Evolutionary conservation across 441 rosid genomes (phyloP), one percentile per base, ranked within the genome.

Genomic region (Populus hybrid): DNA sequence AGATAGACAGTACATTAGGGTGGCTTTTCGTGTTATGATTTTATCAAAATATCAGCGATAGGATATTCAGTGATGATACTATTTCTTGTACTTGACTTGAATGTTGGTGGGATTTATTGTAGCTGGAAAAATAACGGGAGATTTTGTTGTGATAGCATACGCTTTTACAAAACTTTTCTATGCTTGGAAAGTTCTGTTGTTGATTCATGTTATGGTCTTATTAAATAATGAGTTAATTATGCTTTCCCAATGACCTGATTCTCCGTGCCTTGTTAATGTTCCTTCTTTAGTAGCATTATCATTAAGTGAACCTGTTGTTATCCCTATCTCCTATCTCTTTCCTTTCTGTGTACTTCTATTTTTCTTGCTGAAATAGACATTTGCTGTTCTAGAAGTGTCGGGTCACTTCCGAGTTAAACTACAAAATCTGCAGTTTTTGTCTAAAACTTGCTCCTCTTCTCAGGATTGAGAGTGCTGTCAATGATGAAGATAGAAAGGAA

Each of bases 381-480:
- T 61, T 45, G 3, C 24, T 72, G 42, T 64, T 14, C 18, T 14
- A 56, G 67, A 33, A 35, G 36, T 21, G 35, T 9, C 8, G 6
- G 29, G 12, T 23, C 35, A 24, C 24, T 21, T 77, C 9, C 12
- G 50, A 63, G 36, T 65, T 68, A 38, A n/a, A 24, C 36, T 20
- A 31, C 33, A n/a, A 24, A 61, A 50, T 2, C 64, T 81, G 69
- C 59, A 53, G 23, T 71, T 80, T 29, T 65, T 56, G 70, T 12
- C 76, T 80, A 76, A 83, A 35, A 20, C 74, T 74, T 73, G 26
- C 71, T 61, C 73, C 66, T 71, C 68, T 76, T 78, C 59, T 42
- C 86, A 95, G 99, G 89, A 95, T 94, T 70, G 99, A 90, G 84
- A 92, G 93, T 87, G 83, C 92, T 70, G 91, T 94, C 56, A 88